Base-by-base conservation (phyloP, 352 stramenopile species). In the Phytopythium oedochilum region DNA sequence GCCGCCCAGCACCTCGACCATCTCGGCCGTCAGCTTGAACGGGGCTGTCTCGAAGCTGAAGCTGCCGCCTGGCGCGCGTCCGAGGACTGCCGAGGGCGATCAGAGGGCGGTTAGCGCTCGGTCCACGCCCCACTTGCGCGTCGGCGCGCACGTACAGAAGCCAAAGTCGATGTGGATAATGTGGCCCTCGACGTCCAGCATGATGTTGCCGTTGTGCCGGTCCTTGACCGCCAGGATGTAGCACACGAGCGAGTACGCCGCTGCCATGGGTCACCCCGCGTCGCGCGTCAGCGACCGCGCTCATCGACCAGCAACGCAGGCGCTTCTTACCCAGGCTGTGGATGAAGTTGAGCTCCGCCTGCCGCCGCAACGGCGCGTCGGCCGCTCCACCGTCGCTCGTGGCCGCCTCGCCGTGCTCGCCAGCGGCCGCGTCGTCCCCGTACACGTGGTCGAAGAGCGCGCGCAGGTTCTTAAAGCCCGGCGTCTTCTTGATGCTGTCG, bases 131-230 rank as follows among this genome's bases (percentile, higher is more conserved):
- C 9, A 28, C 18, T 9, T 12, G 18, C 25, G 29, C 34, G n/a
- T 22, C 5, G 17, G 35, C 28, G 15, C 54, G 31, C 10, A 83
- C 75, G 46, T 78, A 92, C 82, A 89, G 71, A 99, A 99, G 29
- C 97, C 97, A 84, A 99, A 99, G 73, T 99, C 97, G 68, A 99
- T 99, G 75, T 99, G 96, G 34, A 99, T 88, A 25, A 99, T 74
- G 61, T 98, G 95, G 6, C 97, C 97, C 58, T 96, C 80, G 15
- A 90, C 93, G 63, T 99, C 96, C 48, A 99, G 92, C 84, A 99
- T 96, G 56, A 99, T 98, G 68, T 99, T 99, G 39, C 96, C 97
- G 66, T 99, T 99, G 82, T 99, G 97, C 8, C 96, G 86, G 70
- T 99, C 97, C 64, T 99, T 99, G 66, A 99, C 88, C 15, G 92